Base-by-base conservation (phyloP, 2,329 filamentous ascomycete species). In the Apiospora aurea region DNA sequence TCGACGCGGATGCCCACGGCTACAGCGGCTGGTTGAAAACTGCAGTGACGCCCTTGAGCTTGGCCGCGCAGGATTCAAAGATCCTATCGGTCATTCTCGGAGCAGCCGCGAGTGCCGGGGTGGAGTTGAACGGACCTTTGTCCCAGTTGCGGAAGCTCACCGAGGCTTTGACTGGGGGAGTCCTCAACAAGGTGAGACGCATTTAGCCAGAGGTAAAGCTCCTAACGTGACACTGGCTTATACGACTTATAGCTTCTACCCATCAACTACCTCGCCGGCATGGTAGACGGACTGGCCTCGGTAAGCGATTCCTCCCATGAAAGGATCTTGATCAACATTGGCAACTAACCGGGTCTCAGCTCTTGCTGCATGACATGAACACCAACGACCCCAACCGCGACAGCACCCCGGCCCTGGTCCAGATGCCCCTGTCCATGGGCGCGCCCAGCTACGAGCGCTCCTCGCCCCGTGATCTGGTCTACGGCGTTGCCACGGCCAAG, bases 1-100 rank as follows among this genome's bases (percentile, higher is more conserved):
- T 24, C 67, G 82, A 81, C 26, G 73, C 83, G 11, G 51, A 80
- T 29, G 87, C 86, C 3, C 89, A 90, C 75, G 89, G 89, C 2
- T 88, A 86, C 74, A 78, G 85, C 69, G 89, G 88, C 8, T 90
- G 87, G 87, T 81, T 89, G 26, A 80, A 80, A 21, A 87, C 85
- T 14, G 82, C 80, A 70, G 79, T 85, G 29, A 84, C 85, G 76
- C 80, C 88, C n/a, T 74, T 87, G 24, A 85, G 83, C 51, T 75
- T 87, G 71, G 77, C 87, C 67, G 76, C 83, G 5, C 77, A 83
- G 51, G 87, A 88, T 71, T 79, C 80, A 18, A 82, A 87, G 77
- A 78, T 88, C 18, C 74, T 87, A 21, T 85, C 83, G 34, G 74
- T 88, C 67, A 77, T 87, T 49, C 74, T 83, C 34, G 84, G 84